phyloP scores from a whole-genome alignment of 108 stramenopile species.

The Skeletonema tropicum region DNA sequence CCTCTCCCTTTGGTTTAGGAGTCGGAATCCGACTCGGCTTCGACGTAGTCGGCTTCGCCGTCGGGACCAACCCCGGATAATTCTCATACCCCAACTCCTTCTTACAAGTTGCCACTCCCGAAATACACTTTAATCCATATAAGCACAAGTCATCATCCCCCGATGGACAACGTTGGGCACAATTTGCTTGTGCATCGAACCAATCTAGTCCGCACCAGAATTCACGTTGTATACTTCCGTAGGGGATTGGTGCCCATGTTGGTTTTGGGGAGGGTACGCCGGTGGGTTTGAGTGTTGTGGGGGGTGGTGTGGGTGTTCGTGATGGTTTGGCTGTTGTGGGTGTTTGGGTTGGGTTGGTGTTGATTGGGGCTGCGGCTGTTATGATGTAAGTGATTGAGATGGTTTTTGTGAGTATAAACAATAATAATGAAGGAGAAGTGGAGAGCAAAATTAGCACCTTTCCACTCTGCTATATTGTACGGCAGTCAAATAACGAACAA shows the following conservation, averaged over 20 bases:
- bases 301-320: conserved; percentile 31
- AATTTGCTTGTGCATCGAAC: conserved; percentile 41
- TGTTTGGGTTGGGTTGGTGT: conserved; percentile 15
- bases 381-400: not conserved
- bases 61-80: conserved; percentile 1
- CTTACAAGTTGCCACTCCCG: conserved; percentile 42
- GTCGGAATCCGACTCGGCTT: conserved; percentile 2
- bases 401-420: no score
- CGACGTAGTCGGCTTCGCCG: not conserved
- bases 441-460: not conserved
- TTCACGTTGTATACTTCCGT: conserved; percentile 27
- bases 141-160: conserved; percentile 40
- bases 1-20: not conserved
- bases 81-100: conserved; percentile 22
- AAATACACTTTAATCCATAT: conserved; percentile 40
- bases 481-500: not conserved
- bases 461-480: not conserved
- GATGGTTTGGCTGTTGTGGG: conserved; percentile 47
- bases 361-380: not conserved
- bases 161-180: conserved; percentile 30
- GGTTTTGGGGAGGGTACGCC: conserved; percentile 33
- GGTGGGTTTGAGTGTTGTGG: conserved; percentile 23
- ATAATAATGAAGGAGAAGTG: not conserved
- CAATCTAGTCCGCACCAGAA: conserved; percentile 46
- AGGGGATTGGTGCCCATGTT: conserved; percentile 38